phyloP scores from a whole-genome alignment of 2,329 filamentous ascomycete species.

The Calonectria naviculata region DNA sequence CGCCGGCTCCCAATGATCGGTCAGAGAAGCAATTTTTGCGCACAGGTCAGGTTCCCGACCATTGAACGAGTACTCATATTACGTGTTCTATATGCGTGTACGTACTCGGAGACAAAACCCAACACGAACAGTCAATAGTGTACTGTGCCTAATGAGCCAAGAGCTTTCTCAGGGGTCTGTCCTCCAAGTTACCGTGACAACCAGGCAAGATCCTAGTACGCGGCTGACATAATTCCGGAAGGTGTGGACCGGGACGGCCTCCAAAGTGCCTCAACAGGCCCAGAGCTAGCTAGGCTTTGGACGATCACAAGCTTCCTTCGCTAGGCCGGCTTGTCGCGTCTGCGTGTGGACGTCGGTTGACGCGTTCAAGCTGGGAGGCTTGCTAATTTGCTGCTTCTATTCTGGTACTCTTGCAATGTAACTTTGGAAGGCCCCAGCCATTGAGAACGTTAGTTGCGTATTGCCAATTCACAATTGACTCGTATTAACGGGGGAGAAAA shows the following conservation, averaged over 20 bases:
- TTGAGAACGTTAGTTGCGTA: neutral
- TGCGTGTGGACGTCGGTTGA: slow-evolving; percentile 11
- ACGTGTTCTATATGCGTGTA: neutral
- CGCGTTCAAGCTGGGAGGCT: neutral
- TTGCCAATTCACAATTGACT: neutral
- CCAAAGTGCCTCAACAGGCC: slow-evolving; percentile 8
- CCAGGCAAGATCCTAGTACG: slow-evolving; percentile 23
- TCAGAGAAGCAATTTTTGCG: slow-evolving; percentile 4
- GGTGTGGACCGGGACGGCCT: slow-evolving; percentile 29
- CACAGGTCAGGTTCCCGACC: neutral
- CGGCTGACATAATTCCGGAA: slow-evolving; percentile 27
- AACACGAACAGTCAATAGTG: slow-evolving; percentile 24
- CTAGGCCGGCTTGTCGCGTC: slow-evolving; percentile 21
- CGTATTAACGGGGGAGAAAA: neutral
- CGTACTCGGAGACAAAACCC: neutral
- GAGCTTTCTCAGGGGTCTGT: slow-evolving; percentile 28
- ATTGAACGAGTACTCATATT: neutral
- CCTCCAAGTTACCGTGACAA: slow-evolving; percentile 40
- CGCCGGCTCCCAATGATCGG: slow-evolving; percentile 24
- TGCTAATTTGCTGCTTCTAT: slow-evolving; percentile 19
- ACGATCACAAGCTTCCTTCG: slow-evolving; percentile 29
- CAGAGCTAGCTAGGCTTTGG: slow-evolving; percentile 15
- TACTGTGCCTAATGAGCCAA: slow-evolving; percentile 29
- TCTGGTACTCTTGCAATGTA: slow-evolving; percentile 14
- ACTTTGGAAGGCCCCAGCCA: slow-evolving; percentile 14